Evolutionary conservation across 2,329 filamentous ascomycete species (phyloP).

Genomic region (Scedosporium aurantiacum): DNA sequence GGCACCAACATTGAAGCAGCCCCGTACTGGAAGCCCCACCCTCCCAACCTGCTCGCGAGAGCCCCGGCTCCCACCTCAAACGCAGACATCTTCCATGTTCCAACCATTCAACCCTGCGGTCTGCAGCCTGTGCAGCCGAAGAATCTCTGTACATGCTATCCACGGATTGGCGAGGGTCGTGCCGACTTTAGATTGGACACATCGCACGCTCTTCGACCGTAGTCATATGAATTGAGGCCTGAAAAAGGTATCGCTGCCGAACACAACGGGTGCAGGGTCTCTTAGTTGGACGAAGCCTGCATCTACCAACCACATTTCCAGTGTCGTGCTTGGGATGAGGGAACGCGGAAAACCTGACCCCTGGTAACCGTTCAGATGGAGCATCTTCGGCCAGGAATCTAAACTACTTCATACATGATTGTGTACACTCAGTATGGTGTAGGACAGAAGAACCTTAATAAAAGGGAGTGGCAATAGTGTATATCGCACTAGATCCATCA

Average conservation of each 20-base stretch:
- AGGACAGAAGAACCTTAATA: no score
- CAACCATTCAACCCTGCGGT: background rate
- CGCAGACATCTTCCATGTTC: background rate
- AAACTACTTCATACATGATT: no score
- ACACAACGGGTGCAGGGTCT: background rate
- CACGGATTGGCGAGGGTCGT: background rate
- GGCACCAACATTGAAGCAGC: no score
- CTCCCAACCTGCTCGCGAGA: background rate
- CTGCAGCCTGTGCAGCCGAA: background rate
- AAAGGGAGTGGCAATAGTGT: no score
- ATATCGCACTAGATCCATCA: no score
- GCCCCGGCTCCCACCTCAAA: conserved; percentile 1
- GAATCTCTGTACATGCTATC: background rate
- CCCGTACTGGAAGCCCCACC: background rate
- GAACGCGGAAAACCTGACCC: background rate
- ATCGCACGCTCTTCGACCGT: background rate
- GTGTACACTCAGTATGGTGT: no score
- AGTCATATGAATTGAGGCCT: background rate
- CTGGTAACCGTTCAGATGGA: background rate
- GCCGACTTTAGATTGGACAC: background rate
- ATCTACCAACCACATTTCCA: background rate
- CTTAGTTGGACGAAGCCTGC: background rate
- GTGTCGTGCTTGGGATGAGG: background rate
- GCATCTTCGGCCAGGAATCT: no score
- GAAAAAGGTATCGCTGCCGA: background rate